Evolutionary conservation across 83 land plant genomes (phyloP).

Genomic region (Diphasiastrum complanatum): DNA sequence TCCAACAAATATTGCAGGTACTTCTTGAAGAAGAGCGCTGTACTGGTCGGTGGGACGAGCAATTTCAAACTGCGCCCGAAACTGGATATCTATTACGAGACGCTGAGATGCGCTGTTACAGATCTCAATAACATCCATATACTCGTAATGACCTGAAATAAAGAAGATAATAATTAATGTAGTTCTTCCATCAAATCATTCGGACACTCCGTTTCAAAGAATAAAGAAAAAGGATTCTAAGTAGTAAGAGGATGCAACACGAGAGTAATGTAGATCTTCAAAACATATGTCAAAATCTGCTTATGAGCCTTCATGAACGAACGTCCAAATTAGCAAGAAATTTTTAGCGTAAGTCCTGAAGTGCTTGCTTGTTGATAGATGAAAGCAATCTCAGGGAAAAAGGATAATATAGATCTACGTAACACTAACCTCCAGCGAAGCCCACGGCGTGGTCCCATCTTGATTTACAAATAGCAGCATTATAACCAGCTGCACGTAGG

Average conservation of each 20-base stretch:
- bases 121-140: slow-evolving; percentile 65
- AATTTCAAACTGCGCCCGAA: slow-evolving; percentile 84
- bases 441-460: slow-evolving; percentile 80
- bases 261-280: background rate
- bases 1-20: slow-evolving; percentile 76
- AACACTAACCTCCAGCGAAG: slow-evolving; percentile 49
- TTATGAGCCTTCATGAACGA: no score
- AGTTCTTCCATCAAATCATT: background rate
- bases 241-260: background rate
- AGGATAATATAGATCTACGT: background rate
- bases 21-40: slow-evolving; percentile 44
- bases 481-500: slow-evolving; percentile 51
- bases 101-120: slow-evolving; percentile 15
- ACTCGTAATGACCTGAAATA: slow-evolving; percentile 84
- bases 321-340: no score
- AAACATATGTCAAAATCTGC: no score
- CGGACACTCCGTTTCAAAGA: background rate
- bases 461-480: slow-evolving; percentile 83
- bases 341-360: background rate
- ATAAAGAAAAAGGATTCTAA: background rate
- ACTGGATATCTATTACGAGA: slow-evolving; percentile 72
- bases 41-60: slow-evolving; percentile 69
- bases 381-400: background rate
- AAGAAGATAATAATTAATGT: background rate
- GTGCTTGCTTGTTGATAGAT: background rate